phyloP scores from a whole-genome alignment of 371 early-diverging fungal species.

The Mortierella polycephala region DNA sequence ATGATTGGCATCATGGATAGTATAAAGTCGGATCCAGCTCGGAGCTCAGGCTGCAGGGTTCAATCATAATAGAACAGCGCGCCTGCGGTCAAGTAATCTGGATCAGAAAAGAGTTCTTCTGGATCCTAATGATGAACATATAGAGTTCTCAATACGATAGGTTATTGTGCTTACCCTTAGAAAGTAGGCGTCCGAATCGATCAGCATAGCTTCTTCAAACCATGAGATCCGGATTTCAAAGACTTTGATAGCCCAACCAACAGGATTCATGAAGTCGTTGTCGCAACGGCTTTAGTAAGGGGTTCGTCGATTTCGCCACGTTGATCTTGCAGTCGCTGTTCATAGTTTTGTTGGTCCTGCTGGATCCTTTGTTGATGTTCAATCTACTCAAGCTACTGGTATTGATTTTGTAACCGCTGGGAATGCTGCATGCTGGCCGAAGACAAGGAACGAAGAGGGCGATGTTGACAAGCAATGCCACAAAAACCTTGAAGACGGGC shows the following conservation, averaged over 20 bases:
- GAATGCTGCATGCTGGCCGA: neutral
- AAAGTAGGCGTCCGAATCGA: slow-evolving; percentile 82
- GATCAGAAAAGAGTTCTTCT: slow-evolving; percentile 63
- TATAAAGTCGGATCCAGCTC: slow-evolving; percentile 56
- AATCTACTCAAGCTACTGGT: neutral
- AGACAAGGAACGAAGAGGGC: neutral
- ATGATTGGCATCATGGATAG: slow-evolving; percentile 60
- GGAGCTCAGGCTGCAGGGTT: slow-evolving; percentile 58
- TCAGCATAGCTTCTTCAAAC: slow-evolving; percentile 72
- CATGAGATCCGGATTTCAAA: slow-evolving; percentile 73
- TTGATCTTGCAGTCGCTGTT: neutral
- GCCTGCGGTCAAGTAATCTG: slow-evolving; percentile 66
- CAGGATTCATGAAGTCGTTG: slow-evolving; percentile 58
- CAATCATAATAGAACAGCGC: slow-evolving; percentile 75
- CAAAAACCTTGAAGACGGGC: slow-evolving; percentile 1
- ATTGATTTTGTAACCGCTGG: neutral
- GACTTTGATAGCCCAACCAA: slow-evolving; percentile 74
- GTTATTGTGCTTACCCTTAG: slow-evolving; percentile 62
- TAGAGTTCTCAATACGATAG: too few relatives aligned
- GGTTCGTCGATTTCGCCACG: neutral
- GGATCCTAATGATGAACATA: slow-evolving; percentile 55
- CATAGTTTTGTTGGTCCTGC: neutral
- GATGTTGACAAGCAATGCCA: slow-evolving; percentile 1
- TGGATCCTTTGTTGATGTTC: neutral
- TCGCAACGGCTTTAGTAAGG: slow-evolving; percentile 14